Percentiles rank a stretch among this genome's conserved stretches.
phyloP scores from a whole-genome alignment of 768 basidiomycete genomes.

The Multifurca ochricompacta region DNA sequence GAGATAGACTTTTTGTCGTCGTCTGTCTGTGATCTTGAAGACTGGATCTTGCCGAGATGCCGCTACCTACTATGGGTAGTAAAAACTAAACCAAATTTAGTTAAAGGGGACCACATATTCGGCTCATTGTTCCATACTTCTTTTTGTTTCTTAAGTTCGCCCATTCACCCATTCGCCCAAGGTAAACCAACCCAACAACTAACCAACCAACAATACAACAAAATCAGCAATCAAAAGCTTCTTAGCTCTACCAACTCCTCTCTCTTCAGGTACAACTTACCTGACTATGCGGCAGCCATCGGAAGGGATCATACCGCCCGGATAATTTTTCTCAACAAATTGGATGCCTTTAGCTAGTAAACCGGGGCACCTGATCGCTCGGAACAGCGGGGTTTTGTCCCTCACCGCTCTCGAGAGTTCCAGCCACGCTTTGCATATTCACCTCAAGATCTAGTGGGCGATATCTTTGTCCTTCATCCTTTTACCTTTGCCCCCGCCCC shows the following conservation, averaged over 20 bases:
- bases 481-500: slow-evolving; percentile 12
- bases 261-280: background rate
- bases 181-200: too few species aligned
- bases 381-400: slow-evolving; percentile 12
- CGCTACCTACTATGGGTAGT: background rate
- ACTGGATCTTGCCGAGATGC: slow-evolving; percentile 2
- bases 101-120: slow-evolving; percentile 1
- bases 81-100: slow-evolving; percentile 4
- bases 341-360: background rate
- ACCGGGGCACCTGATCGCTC: slow-evolving; percentile 15
- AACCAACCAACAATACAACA: background rate
- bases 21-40: slow-evolving; percentile 6
- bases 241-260: background rate
- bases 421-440: background rate
- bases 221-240: background rate
- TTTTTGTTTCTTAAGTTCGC: too few species aligned
- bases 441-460: slow-evolving; percentile 8
- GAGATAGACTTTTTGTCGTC: slow-evolving; percentile 16
- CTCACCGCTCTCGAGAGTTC: background rate
- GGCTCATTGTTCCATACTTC: too few species aligned
- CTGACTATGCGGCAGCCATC: background rate
- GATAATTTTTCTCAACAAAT: too few species aligned
- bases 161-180: too few species aligned
- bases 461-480: slow-evolving; percentile 9
- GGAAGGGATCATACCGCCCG: too few species aligned